These are phyloP conservation scores for Vigna reflexopilosa DNA, from an alignment of 306 rosid genomes.

Conservation along the genomic window DNA sequence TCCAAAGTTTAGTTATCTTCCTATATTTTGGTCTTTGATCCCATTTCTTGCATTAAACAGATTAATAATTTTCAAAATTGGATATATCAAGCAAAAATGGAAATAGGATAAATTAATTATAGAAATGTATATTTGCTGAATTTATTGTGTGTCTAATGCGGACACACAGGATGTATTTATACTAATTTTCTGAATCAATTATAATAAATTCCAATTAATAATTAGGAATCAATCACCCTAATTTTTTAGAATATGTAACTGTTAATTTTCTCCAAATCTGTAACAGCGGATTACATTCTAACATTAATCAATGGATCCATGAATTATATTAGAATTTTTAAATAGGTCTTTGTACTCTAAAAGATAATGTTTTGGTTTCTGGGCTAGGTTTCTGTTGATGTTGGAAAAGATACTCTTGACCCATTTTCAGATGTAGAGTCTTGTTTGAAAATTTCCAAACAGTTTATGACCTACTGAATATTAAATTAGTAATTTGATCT, in stretches of 20 bases:
- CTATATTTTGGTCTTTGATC: slow-evolving; percentile 21
- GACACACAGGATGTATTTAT: too few species aligned
- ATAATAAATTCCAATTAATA: too few species aligned
- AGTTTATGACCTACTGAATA: neutral
- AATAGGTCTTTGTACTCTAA: neutral
- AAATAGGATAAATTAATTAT: neutral
- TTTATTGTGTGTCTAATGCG: too few species aligned
- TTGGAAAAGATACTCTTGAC: neutral
- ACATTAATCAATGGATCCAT: neutral
- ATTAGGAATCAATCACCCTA: too few species aligned
- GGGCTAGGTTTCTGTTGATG: neutral
- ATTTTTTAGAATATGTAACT: too few species aligned
- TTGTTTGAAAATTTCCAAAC: neutral
- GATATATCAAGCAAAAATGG: slow-evolving; percentile 2
- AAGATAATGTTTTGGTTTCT: neutral
- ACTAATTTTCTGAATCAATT: too few species aligned
- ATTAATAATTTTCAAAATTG: slow-evolving; percentile 7
- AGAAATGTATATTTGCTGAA: too few species aligned
- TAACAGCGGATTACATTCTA: too few species aligned
- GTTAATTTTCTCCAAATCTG: too few species aligned
- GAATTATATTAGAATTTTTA: neutral
- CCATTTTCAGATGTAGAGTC: neutral
- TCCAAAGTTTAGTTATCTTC: slow-evolving; percentile 11
- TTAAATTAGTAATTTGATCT: neutral
- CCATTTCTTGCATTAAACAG: neutral